Base-by-base conservation (phyloP, 2,329 filamentous ascomycete species). In the Apiospora marii region DNA sequence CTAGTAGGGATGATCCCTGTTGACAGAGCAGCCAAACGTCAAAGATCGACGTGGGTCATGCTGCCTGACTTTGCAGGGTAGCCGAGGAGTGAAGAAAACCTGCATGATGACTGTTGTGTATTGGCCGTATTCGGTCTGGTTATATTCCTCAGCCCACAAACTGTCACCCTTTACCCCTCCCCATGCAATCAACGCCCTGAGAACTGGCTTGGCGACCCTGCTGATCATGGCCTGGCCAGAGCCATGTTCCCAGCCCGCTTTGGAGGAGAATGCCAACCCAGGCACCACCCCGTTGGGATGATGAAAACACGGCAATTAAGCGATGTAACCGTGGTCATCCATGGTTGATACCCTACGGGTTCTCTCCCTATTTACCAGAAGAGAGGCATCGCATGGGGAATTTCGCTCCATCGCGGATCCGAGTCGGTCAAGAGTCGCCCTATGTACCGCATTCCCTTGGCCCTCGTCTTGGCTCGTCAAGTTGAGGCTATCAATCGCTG, bases 51-150 rank as follows among this genome's bases (percentile, higher is more conserved):
- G 48, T 46, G 41, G 58, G 58, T 58, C 48, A 51, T 70, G 48
- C 68, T 70, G 48, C 68, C 48, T 70, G 68, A 70, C 48, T 70
- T 58, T 34, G 48, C 58, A 48, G 68, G 68, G 46, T 70, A 58
- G 37, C 68, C 68, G 44, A 49, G 58, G 7, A 14, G 24, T n/a
- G 30, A 10, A 64, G 34, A 41, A 64, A 64, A 64, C 58, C 58
- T 64, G 58, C 58, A 64, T 37, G 34, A 64, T n/a, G 34, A 22
- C 58, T 64, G 58, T 22, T 64, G 19, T n/a, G 19, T 41, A 61
- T 61, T 61, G 53, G 53, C 30, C 53, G 30, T 37, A 37, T 37
- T n/a, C 14, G 53, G 53, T 61, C 30, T 61, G 30, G 53, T 30
- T 61, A 30, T 53, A 37, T n/a, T 61, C 19, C 30, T 37, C 53